Evolutionary conservation across 2,329 filamentous ascomycete species (phyloP).

Genomic region (Colletotrichum trifolii): DNA sequence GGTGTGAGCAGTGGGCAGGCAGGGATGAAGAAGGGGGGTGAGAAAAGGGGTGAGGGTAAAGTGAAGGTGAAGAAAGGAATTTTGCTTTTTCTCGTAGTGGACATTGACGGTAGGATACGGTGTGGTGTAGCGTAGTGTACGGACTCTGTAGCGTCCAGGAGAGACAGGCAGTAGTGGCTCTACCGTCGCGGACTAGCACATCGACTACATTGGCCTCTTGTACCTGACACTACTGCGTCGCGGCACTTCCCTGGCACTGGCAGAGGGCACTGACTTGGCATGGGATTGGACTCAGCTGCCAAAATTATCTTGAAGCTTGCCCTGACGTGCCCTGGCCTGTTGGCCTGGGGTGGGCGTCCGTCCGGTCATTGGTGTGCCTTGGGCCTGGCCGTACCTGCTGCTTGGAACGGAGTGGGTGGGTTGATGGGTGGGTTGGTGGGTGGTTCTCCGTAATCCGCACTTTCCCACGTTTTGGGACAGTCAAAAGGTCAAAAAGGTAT

Average conservation of each 20-base stretch:
- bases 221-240: constrained; percentile 17
- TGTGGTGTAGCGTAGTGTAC: no score
- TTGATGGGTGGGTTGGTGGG: not conserved
- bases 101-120: no score
- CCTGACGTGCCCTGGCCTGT: constrained; percentile 4
- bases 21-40: constrained; percentile 1
- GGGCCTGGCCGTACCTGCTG: not conserved
- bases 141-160: no score
- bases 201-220: constrained; percentile 32
- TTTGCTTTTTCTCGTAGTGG: not conserved
- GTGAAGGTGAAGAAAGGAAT: constrained; percentile 35
- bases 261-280: no score
- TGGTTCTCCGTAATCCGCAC: constrained; percentile 11
- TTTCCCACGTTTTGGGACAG: not conserved
- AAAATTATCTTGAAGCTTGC: constrained; percentile 25
- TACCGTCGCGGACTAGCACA: constrained; percentile 10
- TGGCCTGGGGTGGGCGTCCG: constrained; percentile 10
- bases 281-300: constrained; percentile 3
- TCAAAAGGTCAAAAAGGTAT: not conserved
- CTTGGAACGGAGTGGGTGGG: not conserved
- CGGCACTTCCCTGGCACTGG: no score
- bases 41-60: constrained; percentile 14
- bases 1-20: constrained; percentile 19
- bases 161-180: not conserved
- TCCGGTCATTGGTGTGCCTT: constrained; percentile 18